Conservation (phyloP, 768 basidiomycete species). For the Termitomyces sp. region DNA sequence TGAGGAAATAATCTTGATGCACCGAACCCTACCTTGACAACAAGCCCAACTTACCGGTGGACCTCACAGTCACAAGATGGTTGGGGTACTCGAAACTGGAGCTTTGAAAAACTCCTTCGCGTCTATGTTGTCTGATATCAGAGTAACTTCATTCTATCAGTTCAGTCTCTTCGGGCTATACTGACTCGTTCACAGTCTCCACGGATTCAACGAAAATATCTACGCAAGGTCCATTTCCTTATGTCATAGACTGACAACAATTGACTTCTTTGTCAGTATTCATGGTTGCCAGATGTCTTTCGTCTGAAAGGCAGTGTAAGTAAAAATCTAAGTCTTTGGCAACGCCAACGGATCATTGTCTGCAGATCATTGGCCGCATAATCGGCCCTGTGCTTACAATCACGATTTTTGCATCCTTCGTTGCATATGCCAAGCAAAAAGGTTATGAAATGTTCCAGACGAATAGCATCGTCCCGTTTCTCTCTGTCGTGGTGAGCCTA, state of each 20-base stretch:
- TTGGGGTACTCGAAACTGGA: constrained; percentile 9
- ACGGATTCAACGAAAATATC: constrained; percentile 42
- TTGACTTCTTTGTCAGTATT: constrained; percentile 46
- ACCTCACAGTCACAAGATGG: constrained; percentile 4
- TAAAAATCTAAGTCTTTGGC: constrained; percentile 4
- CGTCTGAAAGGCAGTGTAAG: constrained; percentile 78
- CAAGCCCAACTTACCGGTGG: background rate
- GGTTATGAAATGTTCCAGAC: constrained; percentile 63
- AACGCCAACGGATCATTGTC: constrained; percentile 2
- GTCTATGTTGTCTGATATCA: constrained; percentile 22
- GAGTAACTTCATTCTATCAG: constrained; percentile 10
- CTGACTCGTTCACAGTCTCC: constrained; percentile 24
- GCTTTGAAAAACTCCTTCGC: constrained; percentile 23
- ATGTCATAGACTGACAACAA: background rate
- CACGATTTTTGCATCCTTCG: constrained; percentile 61
- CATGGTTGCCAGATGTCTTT: constrained; percentile 87
- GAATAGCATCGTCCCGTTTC: constrained; percentile 81
- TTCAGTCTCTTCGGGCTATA: background rate
- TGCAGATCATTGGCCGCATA: constrained; percentile 65
- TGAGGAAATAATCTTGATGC: background rate
- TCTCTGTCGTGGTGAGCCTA: constrained; percentile 81
- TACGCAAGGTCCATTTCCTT: constrained; percentile 37
- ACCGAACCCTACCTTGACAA: background rate
- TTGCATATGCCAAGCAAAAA: constrained; percentile 52
- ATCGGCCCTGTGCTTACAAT: constrained; percentile 82